phyloP scores from a whole-genome alignment of 495 filamentous ascomycete genomes.

The Xylaria palmicola region DNA sequence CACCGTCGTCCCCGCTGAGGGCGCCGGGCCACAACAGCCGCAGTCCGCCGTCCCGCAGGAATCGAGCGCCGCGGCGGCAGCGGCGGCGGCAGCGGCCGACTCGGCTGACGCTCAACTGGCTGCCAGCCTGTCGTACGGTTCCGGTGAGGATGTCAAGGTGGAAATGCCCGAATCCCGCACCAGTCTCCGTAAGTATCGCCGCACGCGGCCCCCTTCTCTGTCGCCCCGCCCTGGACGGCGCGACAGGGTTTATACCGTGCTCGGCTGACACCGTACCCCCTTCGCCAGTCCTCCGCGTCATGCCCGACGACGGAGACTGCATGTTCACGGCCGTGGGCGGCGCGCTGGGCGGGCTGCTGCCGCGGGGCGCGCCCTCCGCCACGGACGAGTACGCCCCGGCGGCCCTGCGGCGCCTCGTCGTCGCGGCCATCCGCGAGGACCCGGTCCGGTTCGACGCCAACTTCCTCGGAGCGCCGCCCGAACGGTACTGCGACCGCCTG shows the following conservation, averaged over 20 bases:
- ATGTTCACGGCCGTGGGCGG: slow-evolving; percentile 87
- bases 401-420: slow-evolving; percentile 74
- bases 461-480: slow-evolving; percentile 71
- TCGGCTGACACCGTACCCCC: background rate
- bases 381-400: slow-evolving; percentile 57
- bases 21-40: background rate
- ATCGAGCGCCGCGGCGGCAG: background rate
- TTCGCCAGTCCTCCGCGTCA: slow-evolving; percentile 72
- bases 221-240: background rate
- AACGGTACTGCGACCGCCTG: slow-evolving; percentile 85
- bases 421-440: slow-evolving; percentile 73
- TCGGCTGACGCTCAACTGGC: slow-evolving; percentile 6
- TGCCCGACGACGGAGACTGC: slow-evolving; percentile 97
- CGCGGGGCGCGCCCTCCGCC: slow-evolving; percentile 2
- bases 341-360: slow-evolving; percentile 52
- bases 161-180: slow-evolving; percentile 20
- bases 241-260: background rate
- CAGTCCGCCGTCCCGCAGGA: background rate
- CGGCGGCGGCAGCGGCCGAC: background rate
- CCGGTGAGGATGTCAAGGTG: slow-evolving; percentile 25
- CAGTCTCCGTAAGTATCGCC: slow-evolving; percentile 17
- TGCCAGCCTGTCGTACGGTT: slow-evolving; percentile 7
- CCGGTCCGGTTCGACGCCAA: slow-evolving; percentile 69
- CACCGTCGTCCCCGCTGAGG: slow-evolving; percentile 59
- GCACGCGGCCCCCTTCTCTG: background rate